phyloP scores from a whole-genome alignment of 768 basidiomycete genomes.

The Lactarius hengduanensis region DNA sequence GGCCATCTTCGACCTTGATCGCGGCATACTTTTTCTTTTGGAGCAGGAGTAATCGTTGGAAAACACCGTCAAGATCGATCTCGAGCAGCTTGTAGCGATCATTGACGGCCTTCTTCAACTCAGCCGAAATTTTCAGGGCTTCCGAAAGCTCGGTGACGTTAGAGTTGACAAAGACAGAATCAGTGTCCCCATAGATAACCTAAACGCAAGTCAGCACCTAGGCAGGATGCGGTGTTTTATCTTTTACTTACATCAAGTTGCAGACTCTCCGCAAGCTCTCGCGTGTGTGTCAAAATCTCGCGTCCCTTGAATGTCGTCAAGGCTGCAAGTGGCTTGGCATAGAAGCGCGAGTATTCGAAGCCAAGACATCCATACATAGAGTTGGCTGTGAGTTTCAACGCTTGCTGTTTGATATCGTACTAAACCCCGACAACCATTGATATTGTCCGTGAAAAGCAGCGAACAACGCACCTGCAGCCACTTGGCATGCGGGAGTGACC shows the following conservation, averaged over 20 bases:
- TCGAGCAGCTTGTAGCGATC: constrained; percentile 94
- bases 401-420: constrained; percentile 98
- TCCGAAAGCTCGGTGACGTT: constrained; percentile 85
- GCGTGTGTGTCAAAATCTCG: constrained; percentile 92
- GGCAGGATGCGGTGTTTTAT: not conserved
- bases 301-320: constrained; percentile 97
- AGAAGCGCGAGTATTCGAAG: constrained; percentile 95
- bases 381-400: constrained; percentile 96
- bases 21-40: constrained; percentile 99
- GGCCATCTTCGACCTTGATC: constrained; percentile 86
- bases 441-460: not conserved
- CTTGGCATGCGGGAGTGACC: constrained; percentile 64
- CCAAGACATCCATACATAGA: constrained; percentile 99
- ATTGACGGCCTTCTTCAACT: constrained; percentile 96
- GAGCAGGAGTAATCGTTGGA: constrained; percentile 85
- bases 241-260: constrained; percentile 74
- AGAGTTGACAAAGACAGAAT: constrained; percentile 98
- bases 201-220: constrained; percentile 35
- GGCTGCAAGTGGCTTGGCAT: constrained; percentile 94
- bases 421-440: constrained; percentile 35
- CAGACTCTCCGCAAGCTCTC: constrained; percentile 87
- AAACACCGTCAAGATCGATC: constrained; percentile 93
- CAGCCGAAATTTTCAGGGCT: constrained; percentile 85
- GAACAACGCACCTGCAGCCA: constrained; percentile 65
- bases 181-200: constrained; percentile 99